These are phyloP conservation scores for Puccinia horiana DNA, from an alignment of 1,284 basidiomycete species.

Conservation along the genomic window DNA sequence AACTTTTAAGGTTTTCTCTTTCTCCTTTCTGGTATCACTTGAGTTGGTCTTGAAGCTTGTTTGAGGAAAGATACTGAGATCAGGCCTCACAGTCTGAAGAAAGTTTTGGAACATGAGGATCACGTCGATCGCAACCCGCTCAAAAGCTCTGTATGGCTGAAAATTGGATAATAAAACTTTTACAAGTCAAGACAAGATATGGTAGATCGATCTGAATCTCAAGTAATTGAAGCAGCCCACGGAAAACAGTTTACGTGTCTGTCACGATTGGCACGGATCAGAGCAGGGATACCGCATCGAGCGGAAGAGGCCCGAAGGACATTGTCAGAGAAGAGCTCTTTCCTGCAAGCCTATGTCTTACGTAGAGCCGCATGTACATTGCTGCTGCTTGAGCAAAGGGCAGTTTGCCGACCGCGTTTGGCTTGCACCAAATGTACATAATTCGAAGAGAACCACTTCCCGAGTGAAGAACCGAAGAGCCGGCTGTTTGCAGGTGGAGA, in stretches of 20 bases:
- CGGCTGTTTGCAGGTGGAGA: not conserved
- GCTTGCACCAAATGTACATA: not conserved
- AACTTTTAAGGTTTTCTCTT: not conserved
- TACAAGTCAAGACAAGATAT: constrained; percentile 1
- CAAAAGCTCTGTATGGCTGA: constrained; percentile 21
- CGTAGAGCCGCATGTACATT: too few species aligned
- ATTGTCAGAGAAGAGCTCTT: constrained; percentile 12
- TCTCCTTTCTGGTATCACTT: constrained; percentile 26
- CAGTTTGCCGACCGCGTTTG: too few species aligned
- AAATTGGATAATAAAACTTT: constrained; percentile 19
- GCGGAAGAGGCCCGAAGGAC: constrained; percentile 22
- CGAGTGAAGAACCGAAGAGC: too few species aligned
- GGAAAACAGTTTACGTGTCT: constrained; percentile 15
- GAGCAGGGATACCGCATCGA: constrained; percentile 26
- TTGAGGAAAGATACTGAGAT: constrained; percentile 24
- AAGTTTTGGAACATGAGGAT: constrained; percentile 14
- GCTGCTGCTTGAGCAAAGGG: too few species aligned
- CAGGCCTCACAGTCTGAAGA: constrained; percentile 18
- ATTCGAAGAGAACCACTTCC: too few species aligned
- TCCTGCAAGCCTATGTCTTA: constrained; percentile 6
- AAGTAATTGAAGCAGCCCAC: constrained; percentile 30
- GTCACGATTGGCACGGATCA: constrained; percentile 26
- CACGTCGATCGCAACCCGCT: constrained; percentile 19
- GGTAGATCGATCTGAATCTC: constrained; percentile 27
- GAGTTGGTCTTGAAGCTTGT: constrained; percentile 15